Conservation (phyloP, 2,329 filamentous ascomycete genomes). For the Xylariaceae sp. region DNA sequence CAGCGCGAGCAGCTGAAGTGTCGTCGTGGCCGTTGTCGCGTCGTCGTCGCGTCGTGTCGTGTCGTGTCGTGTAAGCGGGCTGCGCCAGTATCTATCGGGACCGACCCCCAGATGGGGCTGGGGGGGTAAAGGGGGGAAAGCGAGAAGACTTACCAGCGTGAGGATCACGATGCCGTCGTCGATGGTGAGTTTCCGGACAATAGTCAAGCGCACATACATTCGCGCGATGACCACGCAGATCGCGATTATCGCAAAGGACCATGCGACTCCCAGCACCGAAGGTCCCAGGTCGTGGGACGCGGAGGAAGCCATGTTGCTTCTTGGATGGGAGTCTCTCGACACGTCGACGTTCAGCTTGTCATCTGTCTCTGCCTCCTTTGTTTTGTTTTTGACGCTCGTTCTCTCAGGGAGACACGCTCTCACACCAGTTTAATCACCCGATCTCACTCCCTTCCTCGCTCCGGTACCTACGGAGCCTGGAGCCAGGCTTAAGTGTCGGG, state of each 20-base stretch:
- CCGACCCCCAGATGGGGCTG: too few relatives aligned
- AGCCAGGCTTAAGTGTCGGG: background rate
- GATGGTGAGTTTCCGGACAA: slow-evolving; percentile 1
- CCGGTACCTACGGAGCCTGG: too few relatives aligned
- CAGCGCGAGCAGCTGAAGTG: slow-evolving; percentile 8
- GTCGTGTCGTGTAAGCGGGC: background rate
- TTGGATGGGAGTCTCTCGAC: background rate
- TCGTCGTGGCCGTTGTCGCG: background rate
- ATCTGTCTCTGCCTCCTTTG: background rate
- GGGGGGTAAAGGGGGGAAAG: too few relatives aligned
- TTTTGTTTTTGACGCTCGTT: background rate
- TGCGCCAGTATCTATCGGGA: background rate
- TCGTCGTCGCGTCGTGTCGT: background rate
- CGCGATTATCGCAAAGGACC: slow-evolving; percentile 3
- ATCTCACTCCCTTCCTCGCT: too few relatives aligned
- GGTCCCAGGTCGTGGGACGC: slow-evolving; percentile 7
- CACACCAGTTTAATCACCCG: background rate
- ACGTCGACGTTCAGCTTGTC: background rate
- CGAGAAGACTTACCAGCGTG: slow-evolving; percentile 3
- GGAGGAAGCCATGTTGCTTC: background rate
- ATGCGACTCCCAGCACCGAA: slow-evolving; percentile 4
- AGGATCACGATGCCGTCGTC: slow-evolving; percentile 8
- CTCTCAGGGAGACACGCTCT: background rate
- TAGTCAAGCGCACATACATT: slow-evolving; percentile 1
- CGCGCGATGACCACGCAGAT: slow-evolving; percentile 3